phyloP scores from a whole-genome alignment of 345 rosid genomes.

The Hirschfeldia incana region DNA sequence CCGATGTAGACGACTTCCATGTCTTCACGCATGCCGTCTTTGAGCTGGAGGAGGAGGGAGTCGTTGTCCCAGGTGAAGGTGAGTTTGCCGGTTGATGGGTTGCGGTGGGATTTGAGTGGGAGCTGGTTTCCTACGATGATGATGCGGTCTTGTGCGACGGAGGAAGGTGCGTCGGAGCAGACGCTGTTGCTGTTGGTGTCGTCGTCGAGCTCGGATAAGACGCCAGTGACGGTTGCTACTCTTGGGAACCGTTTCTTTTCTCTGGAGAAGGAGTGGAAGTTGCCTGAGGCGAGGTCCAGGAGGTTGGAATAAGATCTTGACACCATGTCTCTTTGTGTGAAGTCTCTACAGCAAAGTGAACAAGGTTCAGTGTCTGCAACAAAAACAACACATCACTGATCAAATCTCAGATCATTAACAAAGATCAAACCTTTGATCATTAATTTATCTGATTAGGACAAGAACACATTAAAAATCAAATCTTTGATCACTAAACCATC shows the following conservation, averaged over 20 bases:
- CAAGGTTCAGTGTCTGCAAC: conserved; percentile 24
- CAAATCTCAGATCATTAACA: conserved; percentile 15
- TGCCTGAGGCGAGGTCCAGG: conserved; percentile 83
- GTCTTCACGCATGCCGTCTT: conserved; percentile 90
- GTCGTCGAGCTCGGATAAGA: conserved; percentile 79
- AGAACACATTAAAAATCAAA: background rate
- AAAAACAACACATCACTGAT: conserved; percentile 1
- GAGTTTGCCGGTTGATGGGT: conserved; percentile 48
- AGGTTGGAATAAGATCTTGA: conserved; percentile 96
- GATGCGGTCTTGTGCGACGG: conserved; percentile 73
- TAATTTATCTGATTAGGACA: background rate
- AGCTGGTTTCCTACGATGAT: conserved; percentile 95
- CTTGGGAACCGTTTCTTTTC: conserved; percentile 83
- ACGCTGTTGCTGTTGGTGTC: conserved; percentile 65
- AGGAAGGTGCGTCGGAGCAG: conserved; percentile 84
- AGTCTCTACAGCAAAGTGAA: conserved; percentile 17
- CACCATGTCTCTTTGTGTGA: conserved; percentile 46
- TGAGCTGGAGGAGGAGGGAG: conserved; percentile 88
- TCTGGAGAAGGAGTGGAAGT: conserved; percentile 52
- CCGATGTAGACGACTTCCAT: conserved; percentile 90
- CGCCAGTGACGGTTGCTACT: conserved; percentile 88
- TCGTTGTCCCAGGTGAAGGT: conserved; percentile 89
- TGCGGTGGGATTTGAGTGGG: conserved; percentile 66
- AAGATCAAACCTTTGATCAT: conserved; percentile 16
- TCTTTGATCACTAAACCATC: conserved; percentile 10